Evolutionary conservation across 805 yeast genomes (phyloP).

Genomic region (Lipomyces yamadae): DNA sequence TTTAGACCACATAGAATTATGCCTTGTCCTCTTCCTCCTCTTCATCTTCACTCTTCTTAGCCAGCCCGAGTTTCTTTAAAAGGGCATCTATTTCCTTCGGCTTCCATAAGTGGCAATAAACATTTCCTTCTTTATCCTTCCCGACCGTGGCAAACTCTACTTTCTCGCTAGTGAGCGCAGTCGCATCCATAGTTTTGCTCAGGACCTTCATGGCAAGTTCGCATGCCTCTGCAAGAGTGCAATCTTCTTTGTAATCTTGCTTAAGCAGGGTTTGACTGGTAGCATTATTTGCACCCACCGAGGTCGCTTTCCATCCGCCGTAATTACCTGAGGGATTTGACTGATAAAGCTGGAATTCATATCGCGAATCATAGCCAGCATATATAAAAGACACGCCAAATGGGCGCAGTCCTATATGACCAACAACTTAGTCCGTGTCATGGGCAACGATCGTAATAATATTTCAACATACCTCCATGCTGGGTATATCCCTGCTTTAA

Average conservation of each 20-base stretch:
- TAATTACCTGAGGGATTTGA: conserved; percentile 98
- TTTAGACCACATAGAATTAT: background rate
- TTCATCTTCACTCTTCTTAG: conserved; percentile 61
- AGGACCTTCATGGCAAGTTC: conserved; percentile 88
- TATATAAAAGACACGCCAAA: conserved; percentile 95
- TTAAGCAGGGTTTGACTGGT: conserved; percentile 95
- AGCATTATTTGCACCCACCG: conserved; percentile 94
- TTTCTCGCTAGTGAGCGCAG: conserved; percentile 84
- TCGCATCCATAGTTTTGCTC: conserved; percentile 90
- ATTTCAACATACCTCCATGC: conserved; percentile 69
- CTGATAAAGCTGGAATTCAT: conserved; percentile 89
- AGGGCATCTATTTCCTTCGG: conserved; percentile 76
- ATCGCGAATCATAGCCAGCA: conserved; percentile 87
- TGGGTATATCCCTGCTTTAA: conserved; percentile 98
- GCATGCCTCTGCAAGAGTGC: conserved; percentile 68
- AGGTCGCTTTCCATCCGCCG: conserved; percentile 97
- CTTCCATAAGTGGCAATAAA: conserved; percentile 75
- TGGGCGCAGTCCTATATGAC: conserved; percentile 71
- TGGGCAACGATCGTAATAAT: too few species aligned
- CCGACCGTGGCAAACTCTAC: conserved; percentile 88
- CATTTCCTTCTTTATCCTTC: conserved; percentile 54
- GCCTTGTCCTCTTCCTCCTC: conserved; percentile 28
- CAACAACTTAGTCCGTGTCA: too few species aligned
- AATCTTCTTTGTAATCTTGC: conserved; percentile 89
- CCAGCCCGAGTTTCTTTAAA: conserved; percentile 72